phyloP scores from a whole-genome alignment of 192 early-diverging fungal species.

The Chytriomyces sp. region DNA sequence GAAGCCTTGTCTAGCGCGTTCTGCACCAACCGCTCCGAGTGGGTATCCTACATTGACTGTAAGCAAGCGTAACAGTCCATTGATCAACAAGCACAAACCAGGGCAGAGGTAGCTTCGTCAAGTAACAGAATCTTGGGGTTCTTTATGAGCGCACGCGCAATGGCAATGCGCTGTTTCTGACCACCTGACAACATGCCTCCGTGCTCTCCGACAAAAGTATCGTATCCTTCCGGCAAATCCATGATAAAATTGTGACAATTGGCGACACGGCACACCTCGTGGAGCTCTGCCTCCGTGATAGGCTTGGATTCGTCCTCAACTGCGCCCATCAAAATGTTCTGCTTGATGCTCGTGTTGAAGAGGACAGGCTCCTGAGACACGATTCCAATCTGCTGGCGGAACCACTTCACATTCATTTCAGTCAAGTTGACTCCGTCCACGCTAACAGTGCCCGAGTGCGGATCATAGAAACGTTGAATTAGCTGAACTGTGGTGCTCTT shows the following conservation, averaged over 20 bases:
- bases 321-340: conserved; percentile 74
- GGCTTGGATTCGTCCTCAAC: conserved; percentile 59
- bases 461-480: conserved; percentile 52
- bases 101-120: conserved; percentile 61
- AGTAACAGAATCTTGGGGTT: conserved; percentile 78
- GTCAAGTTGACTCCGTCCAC: conserved; percentile 80
- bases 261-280: conserved; percentile 56
- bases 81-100: conserved; percentile 9
- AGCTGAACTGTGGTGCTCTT: conserved; percentile 74
- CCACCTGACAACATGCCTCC: conserved; percentile 68
- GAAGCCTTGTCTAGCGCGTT: conserved; percentile 48
- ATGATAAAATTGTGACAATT: conserved; percentile 78
- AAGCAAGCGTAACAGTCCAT: neutral
- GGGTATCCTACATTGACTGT: conserved; percentile 49
- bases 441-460: conserved; percentile 56
- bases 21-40: conserved; percentile 55
- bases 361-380: conserved; percentile 89
- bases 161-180: conserved; percentile 95
- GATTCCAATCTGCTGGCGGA: conserved; percentile 85
- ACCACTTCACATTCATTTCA: conserved; percentile 78
- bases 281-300: conserved; percentile 49
- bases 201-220: conserved; percentile 83
- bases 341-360: conserved; percentile 71
- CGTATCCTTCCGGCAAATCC: conserved; percentile 73
- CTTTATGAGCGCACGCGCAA: conserved; percentile 88